A percentile compares a stretch with the other conserved stretches of the same genome.
Conservation (phyloP, 495 filamentous ascomycete species). For the Penicillium soppii region DNA sequence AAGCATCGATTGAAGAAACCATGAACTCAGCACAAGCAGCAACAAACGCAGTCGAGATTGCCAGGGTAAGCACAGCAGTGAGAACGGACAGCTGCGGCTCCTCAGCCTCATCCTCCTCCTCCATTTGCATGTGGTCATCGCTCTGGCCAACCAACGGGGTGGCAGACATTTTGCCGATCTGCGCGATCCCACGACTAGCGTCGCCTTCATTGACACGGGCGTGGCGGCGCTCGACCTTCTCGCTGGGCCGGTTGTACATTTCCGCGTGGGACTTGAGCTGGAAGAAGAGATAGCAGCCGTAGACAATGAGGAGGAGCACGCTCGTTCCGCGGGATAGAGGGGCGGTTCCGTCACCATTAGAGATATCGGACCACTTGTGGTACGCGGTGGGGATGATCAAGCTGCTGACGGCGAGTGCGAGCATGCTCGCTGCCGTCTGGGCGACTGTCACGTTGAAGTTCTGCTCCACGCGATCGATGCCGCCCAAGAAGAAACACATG, state of each 20-base stretch:
- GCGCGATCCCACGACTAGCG: conserved; percentile 57
- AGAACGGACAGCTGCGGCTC: conserved; percentile 67
- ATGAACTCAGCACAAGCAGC: conserved; percentile 90
- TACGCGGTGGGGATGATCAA: conserved; percentile 92
- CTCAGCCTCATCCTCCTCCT: conserved; percentile 62
- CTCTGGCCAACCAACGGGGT: conserved; percentile 36
- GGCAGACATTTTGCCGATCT: conserved; percentile 55
- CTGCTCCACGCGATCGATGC: conserved; percentile 75
- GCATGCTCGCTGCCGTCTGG: conserved; percentile 80
- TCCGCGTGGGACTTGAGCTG: conserved; percentile 74
- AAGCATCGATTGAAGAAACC: conserved; percentile 72
- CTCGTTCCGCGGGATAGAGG: conserved; percentile 56
- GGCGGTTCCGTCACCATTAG: conserved; percentile 23
- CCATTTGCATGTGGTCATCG: conserved; percentile 44
- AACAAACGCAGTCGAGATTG: conserved; percentile 72
- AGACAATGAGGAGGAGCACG: conserved; percentile 74
- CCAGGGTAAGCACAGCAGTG: conserved; percentile 70
- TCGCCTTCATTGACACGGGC: conserved; percentile 56
- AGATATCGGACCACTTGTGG: conserved; percentile 48
- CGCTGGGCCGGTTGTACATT: conserved; percentile 71
- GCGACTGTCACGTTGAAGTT: conserved; percentile 93
- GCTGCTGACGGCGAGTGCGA: conserved; percentile 75
- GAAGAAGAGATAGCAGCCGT: conserved; percentile 76
- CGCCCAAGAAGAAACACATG: conserved; percentile 91
- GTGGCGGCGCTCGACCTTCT: conserved; percentile 62